Conservation (phyloP, 208 protist genomes). For the Leishmania aethiopica region DNA sequence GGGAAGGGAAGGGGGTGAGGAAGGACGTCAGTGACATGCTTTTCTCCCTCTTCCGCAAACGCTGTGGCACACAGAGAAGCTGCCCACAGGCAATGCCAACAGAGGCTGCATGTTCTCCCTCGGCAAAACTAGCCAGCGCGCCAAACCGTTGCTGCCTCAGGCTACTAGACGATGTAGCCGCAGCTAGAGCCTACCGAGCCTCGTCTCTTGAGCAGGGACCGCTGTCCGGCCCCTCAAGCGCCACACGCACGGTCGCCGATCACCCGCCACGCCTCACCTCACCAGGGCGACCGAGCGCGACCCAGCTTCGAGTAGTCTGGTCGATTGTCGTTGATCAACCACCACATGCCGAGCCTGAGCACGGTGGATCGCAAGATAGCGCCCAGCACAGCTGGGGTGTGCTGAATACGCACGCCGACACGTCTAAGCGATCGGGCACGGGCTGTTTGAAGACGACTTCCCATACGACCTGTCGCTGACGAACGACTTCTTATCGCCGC, state of each 20-base stretch:
- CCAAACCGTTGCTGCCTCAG: no score
- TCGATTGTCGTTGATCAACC: conserved; percentile 6
- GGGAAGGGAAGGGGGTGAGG: neutral
- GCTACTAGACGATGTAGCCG: no score
- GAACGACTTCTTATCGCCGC: neutral
- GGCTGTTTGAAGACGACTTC: neutral
- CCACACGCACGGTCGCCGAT: neutral
- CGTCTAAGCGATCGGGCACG: neutral
- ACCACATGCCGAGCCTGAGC: neutral
- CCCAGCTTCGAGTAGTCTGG: conserved; percentile 6
- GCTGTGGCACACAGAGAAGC: no score
- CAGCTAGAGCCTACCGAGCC: neutral
- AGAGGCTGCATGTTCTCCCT: no score
- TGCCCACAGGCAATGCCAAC: no score
- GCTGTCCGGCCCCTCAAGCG: no score
- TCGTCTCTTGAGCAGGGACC: neutral
- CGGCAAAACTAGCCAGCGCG: no score
- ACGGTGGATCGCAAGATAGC: neutral
- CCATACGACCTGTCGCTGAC: neutral
- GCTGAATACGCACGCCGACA: neutral
- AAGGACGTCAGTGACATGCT: neutral
- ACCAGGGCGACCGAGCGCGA: conserved; percentile 6
- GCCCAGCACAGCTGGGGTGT: neutral
- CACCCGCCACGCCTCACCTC: neutral
- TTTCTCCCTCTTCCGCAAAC: neutral